Base-by-base conservation (phyloP, 2,329 filamentous ascomycete species). In the Dactylellina parvicollis region DNA sequence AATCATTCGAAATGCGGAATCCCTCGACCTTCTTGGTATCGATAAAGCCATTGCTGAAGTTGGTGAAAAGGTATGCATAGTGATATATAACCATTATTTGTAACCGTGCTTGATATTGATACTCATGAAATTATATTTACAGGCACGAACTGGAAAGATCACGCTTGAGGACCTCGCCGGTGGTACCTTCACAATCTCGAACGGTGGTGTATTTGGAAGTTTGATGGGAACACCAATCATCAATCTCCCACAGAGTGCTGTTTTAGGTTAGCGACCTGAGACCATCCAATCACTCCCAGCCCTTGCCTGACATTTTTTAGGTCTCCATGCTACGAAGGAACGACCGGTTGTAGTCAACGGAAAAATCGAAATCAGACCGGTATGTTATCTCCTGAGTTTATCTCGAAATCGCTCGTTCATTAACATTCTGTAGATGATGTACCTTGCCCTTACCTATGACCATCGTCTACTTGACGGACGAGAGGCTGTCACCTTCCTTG, bases 131-230 rank as follows among this genome's bases (percentile, higher is more conserved):
- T 5, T 30, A 28, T 34, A 14, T 50, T 42, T 55, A 10, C 76
- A 93, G 92, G 95, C 95, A 75, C 91, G 95, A 75, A 93, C 97
- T 80, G 90, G 90, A 81, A 98, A 98, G 84, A 87, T 99, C 76
- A 98, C 95, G 1, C 97, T 99, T 78, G 95, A 99, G 83, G 95
- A 99, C 80, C 97, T 99, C 92, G 95, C 95, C 73, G 95, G 95
- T 73, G 95, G 95, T 76, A 97, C 94, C 34, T 99, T 97, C 82
- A 98, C 95, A 74, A 78, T 73, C 30, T 70, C 74, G 3, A 75
- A 85, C 81, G 88, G 95, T 69, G 95, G 95, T 77, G 94, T 99
- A 57, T 99, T 99, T 79, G 95, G 95, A 69, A 97, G 94, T 12
- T 65, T 75, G 50, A 75, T 75, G 74, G 95, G 95, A 55, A 99